Conservation (phyloP, 768 basidiomycete species). For the Amanita fuliginea region DNA sequence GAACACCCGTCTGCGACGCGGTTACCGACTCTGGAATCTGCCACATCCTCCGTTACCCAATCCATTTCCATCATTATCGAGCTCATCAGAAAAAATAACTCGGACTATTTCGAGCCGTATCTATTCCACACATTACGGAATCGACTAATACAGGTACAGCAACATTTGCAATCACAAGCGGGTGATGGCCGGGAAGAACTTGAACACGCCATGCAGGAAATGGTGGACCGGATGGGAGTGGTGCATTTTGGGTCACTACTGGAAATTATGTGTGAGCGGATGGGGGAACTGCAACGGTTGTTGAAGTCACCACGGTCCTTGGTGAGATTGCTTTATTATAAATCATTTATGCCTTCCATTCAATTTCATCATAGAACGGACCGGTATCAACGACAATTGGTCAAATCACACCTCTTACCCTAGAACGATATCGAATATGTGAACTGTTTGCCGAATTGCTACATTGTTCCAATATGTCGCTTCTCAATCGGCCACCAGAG, state of each 20-base stretch:
- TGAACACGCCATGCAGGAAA: constrained; percentile 66
- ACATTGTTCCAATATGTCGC: constrained; percentile 97
- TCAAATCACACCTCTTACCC: constrained; percentile 67
- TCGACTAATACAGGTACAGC: constrained; percentile 79
- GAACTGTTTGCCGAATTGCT: constrained; percentile 95
- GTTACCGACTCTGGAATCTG: constrained; percentile 35
- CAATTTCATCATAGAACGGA: constrained; percentile 36
- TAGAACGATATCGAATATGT: constrained; percentile 92
- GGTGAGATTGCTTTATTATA: constrained; percentile 33
- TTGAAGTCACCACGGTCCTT: constrained; percentile 64
- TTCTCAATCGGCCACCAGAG: constrained; percentile 73
- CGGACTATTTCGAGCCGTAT: constrained; percentile 97
- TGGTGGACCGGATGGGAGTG: constrained; percentile 79
- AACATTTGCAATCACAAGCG: constrained; percentile 39
- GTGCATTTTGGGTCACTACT: constrained; percentile 84
- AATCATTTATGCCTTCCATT: not conserved
- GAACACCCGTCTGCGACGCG: constrained; percentile 3
- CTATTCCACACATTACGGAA: constrained; percentile 91
- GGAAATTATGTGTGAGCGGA: constrained; percentile 54
- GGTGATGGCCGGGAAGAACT: constrained; percentile 57
- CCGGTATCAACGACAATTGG: constrained; percentile 69
- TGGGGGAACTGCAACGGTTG: constrained; percentile 61
- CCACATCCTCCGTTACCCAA: constrained; percentile 73
- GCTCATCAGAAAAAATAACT: constrained; percentile 94
- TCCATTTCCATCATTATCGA: constrained; percentile 87